Base-by-base conservation (phyloP, 2,329 filamentous ascomycete species). In the Purpureocillium takamizusanense region DNA sequence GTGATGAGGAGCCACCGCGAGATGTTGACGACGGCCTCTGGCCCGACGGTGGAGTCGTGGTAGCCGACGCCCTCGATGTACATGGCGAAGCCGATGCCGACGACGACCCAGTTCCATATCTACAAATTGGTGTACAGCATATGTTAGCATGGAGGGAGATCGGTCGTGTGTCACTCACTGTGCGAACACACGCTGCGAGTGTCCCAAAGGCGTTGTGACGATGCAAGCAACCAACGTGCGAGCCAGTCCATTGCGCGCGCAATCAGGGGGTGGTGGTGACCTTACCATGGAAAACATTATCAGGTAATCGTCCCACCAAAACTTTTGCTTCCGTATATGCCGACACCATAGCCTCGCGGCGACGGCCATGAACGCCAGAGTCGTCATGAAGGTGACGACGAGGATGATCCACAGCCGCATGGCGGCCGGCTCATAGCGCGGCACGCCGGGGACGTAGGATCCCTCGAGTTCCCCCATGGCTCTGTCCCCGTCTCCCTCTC, bases 261-360 rank as follows among this genome's bases (percentile, higher is more conserved):
- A 11, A 17, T 13, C 10, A 15, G 30, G n/a, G 30, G 18, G 30
- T 10, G 27, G 12, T 6, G 12, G n/a, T 29, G 10, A 17, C 37
- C 44, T 12, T 49, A 69, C 66, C 63, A 64, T 60, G 10, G 66
- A 69, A 39, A 62, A 67, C 2, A 69, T 44, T 35, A 70, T 64
- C 53, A 67, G 59, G 46, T 57, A 68, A 47, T 70, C 67, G 52
- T 70, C 67, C 66, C 65, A 68, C 65, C 66, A 68, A 7, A 69
- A 44, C 37, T 50, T 42, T 36, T 66, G 65, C 10, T 51, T 55
- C 36, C 61, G 62, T 35, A 66, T 47, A 33, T 54, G 54, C 7
- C 66, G 60, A 39, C 62, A 61, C 15, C 59, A 29, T 6, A 70
- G 34, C 5, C 67, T 57, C 17, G 69, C 50, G n/a, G 37, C 47